Percentiles rank a stretch among this genome's conserved stretches.
phyloP scores from a whole-genome alignment of 305 asterid species.

The Rubia tinctorum region DNA sequence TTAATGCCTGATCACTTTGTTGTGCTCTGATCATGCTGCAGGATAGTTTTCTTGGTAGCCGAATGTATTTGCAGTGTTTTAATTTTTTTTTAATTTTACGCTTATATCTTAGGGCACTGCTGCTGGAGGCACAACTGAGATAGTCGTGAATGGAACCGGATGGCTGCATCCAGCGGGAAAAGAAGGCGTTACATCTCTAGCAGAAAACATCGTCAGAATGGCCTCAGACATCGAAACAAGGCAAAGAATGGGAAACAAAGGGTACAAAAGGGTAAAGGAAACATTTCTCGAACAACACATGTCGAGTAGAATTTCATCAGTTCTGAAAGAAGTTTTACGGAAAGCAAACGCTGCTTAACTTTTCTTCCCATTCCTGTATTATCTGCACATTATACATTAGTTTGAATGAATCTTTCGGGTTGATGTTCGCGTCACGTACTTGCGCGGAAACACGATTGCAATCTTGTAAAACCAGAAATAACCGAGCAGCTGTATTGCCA shows the following conservation, averaged over 20 bases:
- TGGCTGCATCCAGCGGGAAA: conserved; percentile 89
- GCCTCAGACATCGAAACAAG: conserved; percentile 56
- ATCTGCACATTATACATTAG: conserved; percentile 14
- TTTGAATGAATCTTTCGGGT: conserved; percentile 14
- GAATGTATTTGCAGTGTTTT: too few species aligned
- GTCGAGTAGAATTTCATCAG: conserved; percentile 67
- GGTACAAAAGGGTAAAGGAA: conserved; percentile 62
- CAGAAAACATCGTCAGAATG: conserved; percentile 60
- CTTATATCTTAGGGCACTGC: conserved; percentile 69
- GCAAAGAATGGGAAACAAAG: conserved; percentile 67
- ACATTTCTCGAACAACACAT: conserved; percentile 82
- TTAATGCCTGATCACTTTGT: too few species aligned
- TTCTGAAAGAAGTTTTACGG: conserved; percentile 62
- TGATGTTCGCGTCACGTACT: conserved; percentile 24
- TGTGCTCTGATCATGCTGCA: neutral
- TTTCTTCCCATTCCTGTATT: neutral
- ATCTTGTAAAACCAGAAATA: conserved; percentile 86
- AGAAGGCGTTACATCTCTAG: conserved; percentile 79
- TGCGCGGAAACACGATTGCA: conserved; percentile 57
- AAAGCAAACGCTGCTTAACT: conserved; percentile 33
- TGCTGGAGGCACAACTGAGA: conserved; percentile 94
- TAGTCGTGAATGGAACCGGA: conserved; percentile 79
- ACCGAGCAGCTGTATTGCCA: conserved; percentile 72
- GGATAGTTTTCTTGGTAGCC: neutral
- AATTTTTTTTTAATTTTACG: too few species aligned